These are phyloP conservation scores for Phycomyces nitens DNA, from an alignment of 192 early-diverging fungal genomes.

Conservation along the genomic window DNA sequence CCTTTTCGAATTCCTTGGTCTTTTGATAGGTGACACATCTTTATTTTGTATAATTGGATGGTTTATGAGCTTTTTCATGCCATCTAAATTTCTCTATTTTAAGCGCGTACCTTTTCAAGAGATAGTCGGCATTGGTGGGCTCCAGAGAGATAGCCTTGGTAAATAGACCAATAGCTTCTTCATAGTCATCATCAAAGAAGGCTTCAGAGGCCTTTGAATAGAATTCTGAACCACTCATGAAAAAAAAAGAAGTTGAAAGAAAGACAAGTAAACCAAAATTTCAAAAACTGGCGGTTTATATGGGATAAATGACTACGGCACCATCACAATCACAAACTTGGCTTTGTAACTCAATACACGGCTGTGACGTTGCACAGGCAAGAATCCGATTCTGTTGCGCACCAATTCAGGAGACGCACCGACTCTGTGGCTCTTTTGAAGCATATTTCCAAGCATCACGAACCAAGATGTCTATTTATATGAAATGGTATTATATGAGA, in stretches of 20 bases:
- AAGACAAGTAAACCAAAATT: not conserved
- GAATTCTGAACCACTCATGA: constrained; percentile 10
- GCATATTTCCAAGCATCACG: no score
- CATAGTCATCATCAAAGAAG: constrained; percentile 77
- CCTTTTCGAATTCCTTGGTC: constrained; percentile 53
- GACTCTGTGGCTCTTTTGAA: no score
- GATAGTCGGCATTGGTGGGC: constrained; percentile 60
- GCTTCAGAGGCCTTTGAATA: constrained; percentile 62
- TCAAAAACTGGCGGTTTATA: not conserved
- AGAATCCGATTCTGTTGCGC: no score
- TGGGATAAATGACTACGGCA: no score
- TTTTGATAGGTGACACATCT: constrained; percentile 64
- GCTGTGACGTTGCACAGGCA: no score
- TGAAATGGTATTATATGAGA: no score
- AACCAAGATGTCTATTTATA: no score
- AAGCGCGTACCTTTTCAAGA: constrained; percentile 53
- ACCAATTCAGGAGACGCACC: no score
- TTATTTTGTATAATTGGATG: not conserved
- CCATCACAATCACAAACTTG: no score
- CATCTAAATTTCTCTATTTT: not conserved
- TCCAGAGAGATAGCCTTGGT: constrained; percentile 62
- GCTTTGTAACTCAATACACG: no score
- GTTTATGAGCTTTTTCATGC: no score
- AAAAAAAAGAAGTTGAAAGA: not conserved
- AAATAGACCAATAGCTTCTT: constrained; percentile 66